Evolutionary conservation across 1,284 basidiomycete species (phyloP), one percentile per base, ranked within the genome.

Genomic region (Cryptococcus sp.): DNA sequence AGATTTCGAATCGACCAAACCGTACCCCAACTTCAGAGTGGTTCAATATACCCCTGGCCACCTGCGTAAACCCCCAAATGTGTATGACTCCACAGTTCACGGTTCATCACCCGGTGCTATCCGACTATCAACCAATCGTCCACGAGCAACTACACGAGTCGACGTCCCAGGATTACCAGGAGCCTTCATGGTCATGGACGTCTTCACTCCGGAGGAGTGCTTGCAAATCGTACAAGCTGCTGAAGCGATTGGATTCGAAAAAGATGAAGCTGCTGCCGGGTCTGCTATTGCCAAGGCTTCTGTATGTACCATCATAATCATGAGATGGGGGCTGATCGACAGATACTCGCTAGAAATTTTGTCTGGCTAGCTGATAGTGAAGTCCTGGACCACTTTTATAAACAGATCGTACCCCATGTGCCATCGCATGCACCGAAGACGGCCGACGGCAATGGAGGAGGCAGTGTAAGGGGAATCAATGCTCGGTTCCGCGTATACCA

Each of bases 351-450:
- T 0, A 78, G 79, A 59, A 82, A 82, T 63, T 72, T 82, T 51
- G 78, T 81, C 48, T 81, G 80, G 79, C 73, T 82, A 18, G 79
- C 81, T 2, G 80, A 81, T 57, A 49, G 66, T 9, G 55, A 62
- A 9, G 79, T 82, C 60, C 69, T 79, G 25, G 62, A 67, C 2
- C 72, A 73, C 25, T 72, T 82, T 46, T 81, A 77, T 60, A 45
- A 61, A 22, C 72, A 79, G 36, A 75, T 81, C 43, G 62, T 72
- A 22, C 72, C 74, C 34, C 73, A 78, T 46, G 67, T 81, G 1
- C 78, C 79, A 2, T 50, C 56, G 21, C 45, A 50, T 7, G 70
- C 72, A 10, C 65, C 65, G 1, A 55, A 64, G 1, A 54, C 63
- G 7, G 56, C 49, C 2, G 72, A 70, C 39, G 69, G 64, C 4